Base-by-base conservation (phyloP, 2,329 filamentous ascomycete species). In the Lachnellula occidentalis region DNA sequence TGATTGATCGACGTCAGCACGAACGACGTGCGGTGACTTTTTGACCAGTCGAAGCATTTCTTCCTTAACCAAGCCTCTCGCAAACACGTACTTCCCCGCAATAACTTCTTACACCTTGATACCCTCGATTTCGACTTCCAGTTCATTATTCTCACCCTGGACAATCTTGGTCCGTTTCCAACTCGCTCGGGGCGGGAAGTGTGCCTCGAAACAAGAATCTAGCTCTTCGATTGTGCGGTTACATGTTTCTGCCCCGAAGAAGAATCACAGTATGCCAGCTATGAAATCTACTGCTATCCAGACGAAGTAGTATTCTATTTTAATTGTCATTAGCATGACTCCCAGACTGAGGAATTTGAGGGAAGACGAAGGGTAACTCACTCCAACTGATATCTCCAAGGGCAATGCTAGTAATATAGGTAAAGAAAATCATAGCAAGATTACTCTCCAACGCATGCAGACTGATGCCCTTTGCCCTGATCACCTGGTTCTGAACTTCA, bases 371-470 rank as follows among this genome's bases (percentile, higher is more conserved):
- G 3, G 36, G 15, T n/a, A 39, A 34, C 48, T 11, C 45, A 46
- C 42, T 59, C 52, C 57, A 59, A 12, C 39, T 48, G 41, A 58
- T 60, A 52, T 58, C 56, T 6, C 56, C 49, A n/a, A 55, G 31
- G 5, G 56, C 58, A 42, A 58, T 60, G 36, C 47, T 50, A 5
- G 58, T 60, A 12, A 50, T 57, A 22, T 60, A 56, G 7, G 53
- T 54, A 42, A 58, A 56, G n/a, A 58, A 45, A 3, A 58, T 58
- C 5, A 54, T 58, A 3, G 73, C 72, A 51, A 75, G 65, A 50
- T 76, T 76, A 50, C 74, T 72, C 62, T 71, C 72, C 54, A 76
- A 70, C 46, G 75, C 74, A 58, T 75, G 75, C 58, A 76, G 70
- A 6, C 72, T 73, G 70, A 76, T 76, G 2, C 74, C 74, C 58